phyloP scores from a whole-genome alignment of 2,329 filamentous ascomycete species.

The Orbilia ellipsospora region DNA sequence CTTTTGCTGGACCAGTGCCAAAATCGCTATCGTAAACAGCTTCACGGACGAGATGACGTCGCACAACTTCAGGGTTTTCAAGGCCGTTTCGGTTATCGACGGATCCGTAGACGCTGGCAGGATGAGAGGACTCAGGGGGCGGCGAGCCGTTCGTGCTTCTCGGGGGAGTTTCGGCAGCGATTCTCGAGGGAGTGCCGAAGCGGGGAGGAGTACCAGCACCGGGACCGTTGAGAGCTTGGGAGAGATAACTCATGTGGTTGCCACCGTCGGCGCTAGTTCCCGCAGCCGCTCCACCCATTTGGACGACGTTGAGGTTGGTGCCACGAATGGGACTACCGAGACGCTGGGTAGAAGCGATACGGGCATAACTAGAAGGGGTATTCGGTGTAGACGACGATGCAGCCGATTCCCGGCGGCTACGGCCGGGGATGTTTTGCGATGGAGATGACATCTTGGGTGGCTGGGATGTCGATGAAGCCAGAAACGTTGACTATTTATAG shows the following conservation, averaged over 20 bases:
- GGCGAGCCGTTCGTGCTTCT: conserved; percentile 64
- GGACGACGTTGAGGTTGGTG: conserved; percentile 43
- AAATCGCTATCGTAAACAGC: conserved; percentile 63
- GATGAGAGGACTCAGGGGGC: conserved; percentile 65
- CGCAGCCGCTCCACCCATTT: conserved; percentile 37
- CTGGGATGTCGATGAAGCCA: background rate
- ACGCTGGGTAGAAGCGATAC: conserved; percentile 36
- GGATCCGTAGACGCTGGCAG: conserved; percentile 81
- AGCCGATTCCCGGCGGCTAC: conserved; percentile 37
- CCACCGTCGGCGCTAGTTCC: conserved; percentile 7
- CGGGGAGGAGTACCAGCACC: conserved; percentile 76
- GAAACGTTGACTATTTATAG: too few relatives aligned
- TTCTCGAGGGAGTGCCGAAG: conserved; percentile 73
- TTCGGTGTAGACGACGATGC: conserved; percentile 34
- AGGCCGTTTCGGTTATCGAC: conserved; percentile 78
- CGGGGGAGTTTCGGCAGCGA: conserved; percentile 59
- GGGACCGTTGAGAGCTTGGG: conserved; percentile 69
- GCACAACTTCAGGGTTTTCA: conserved; percentile 92
- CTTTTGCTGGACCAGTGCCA: conserved; percentile 57
- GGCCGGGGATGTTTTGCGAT: conserved; percentile 46
- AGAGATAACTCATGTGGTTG: conserved; percentile 71
- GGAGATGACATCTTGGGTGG: conserved; percentile 33
- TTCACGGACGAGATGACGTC: conserved; percentile 78
- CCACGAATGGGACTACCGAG: conserved; percentile 47
- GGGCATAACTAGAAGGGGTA: conserved; percentile 35